Percentiles rank a stretch among this genome's conserved stretches.
These are phyloP conservation scores for Puccinia horiana DNA, from an alignment of 1,284 basidiomycete species.

Conservation along the genomic window DNA sequence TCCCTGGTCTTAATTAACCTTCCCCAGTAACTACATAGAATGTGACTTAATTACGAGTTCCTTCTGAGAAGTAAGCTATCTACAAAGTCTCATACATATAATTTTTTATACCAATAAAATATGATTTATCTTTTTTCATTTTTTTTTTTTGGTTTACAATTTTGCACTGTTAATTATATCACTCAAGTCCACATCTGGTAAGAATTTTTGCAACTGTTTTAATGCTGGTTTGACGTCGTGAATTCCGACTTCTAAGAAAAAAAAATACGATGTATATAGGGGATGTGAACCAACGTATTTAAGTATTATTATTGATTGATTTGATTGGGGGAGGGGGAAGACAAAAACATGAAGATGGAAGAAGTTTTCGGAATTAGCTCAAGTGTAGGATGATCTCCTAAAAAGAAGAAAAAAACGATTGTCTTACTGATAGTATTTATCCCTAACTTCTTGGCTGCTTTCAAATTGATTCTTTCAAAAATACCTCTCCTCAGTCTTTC, in stretches of 20 bases:
- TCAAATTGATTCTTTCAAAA: slow-evolving; percentile 55
- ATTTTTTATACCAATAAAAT: no score
- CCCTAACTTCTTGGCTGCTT: slow-evolving; percentile 57
- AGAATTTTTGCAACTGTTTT: neutral
- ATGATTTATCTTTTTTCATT: neutral
- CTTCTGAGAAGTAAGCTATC: no score
- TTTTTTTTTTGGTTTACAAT: neutral
- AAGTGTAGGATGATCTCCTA: no score
- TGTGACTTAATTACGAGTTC: no score
- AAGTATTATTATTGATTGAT: neutral
- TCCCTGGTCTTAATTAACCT: no score
- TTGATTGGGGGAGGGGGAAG: neutral
- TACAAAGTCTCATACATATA: no score
- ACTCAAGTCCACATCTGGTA: slow-evolving; percentile 20
- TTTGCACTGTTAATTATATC: slow-evolving; percentile 17
- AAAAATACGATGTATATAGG: neutral
- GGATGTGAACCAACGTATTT: neutral
- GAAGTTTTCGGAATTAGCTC: no score
- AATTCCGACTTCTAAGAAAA: slow-evolving; percentile 45
- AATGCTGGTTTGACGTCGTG: slow-evolving; percentile 42
- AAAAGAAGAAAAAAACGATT: slow-evolving; percentile 43
- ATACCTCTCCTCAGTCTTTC: neutral
- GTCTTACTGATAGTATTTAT: slow-evolving; percentile 59
- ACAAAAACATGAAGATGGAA: no score
- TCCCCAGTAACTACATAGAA: no score